These are phyloP conservation scores for Paraleonurus japonicus DNA, from an alignment of 257 asterid genomes.

Conservation along the genomic window DNA sequence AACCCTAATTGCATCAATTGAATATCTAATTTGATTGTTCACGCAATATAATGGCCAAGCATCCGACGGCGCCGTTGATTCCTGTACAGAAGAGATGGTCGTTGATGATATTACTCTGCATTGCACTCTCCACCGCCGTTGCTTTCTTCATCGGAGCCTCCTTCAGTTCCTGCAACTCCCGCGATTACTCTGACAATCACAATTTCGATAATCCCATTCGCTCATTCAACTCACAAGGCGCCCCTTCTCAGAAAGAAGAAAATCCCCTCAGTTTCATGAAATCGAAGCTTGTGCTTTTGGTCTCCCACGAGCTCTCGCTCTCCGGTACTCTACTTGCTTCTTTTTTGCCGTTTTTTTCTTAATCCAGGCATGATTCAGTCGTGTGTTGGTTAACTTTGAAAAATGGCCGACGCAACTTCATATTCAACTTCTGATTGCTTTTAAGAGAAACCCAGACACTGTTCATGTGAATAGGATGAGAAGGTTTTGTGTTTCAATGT, in stretches of 20 bases:
- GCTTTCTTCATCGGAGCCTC: constrained; percentile 69
- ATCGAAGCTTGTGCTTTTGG: constrained; percentile 70
- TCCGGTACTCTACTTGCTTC: constrained; percentile 46
- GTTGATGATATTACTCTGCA: constrained; percentile 42
- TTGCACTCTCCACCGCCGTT: constrained; percentile 53
- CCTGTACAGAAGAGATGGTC: constrained; percentile 51
- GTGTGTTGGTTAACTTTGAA: constrained; percentile 1
- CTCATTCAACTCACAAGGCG: constrained; percentile 16
- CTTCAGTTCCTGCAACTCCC: constrained; percentile 55
- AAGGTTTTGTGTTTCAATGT: neutral
- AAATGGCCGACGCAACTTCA: neutral
- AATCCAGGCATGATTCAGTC: neutral
- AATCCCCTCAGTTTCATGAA: constrained; percentile 65
- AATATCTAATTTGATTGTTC: constrained; percentile 10
- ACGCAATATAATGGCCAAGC: constrained; percentile 45
- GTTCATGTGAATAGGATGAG: neutral
- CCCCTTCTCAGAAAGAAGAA: constrained; percentile 26
- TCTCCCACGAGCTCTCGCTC: constrained; percentile 86
- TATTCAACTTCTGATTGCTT: neutral
- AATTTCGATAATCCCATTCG: constrained; percentile 28
- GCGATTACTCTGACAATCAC: constrained; percentile 26
- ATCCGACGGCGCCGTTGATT: constrained; percentile 25
- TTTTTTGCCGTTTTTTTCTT: neutral
- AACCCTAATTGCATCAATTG: constrained; percentile 25
- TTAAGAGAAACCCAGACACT: neutral